Base-by-base conservation (phyloP, 352 stramenopile species). In the Phytophthora aleatoria region DNA sequence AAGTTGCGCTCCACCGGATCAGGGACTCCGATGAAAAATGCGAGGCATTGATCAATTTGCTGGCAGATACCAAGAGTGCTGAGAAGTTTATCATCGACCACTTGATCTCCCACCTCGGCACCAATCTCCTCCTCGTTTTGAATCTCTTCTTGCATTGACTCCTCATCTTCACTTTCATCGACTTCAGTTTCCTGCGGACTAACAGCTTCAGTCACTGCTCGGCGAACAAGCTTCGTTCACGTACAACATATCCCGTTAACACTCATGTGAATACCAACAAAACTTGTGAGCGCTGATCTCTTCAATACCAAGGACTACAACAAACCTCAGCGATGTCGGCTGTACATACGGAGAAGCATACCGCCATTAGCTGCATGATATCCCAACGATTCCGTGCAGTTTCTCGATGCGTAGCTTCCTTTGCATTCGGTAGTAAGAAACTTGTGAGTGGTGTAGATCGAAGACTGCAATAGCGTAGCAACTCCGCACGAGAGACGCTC, bases 261-360 rank as follows among this genome's bases (percentile, higher is more conserved):
- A 27, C 39, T 20, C 12, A 49, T 42, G 16, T 48, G 26, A 56
- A 39, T 24, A 20, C 20, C 20, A 12, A 16, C 56, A 56, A 10
- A 15, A 33, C 6, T 16, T 8, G 5, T 12, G 35, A 41, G 6
- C 38, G 20, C 20, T 20, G 20, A 20, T 20, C 15, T 31, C 35
- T 51, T 42, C 20, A 36, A 11, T 26, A 36, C 1, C 12, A 51
- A 16, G 4, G 5, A 28, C 15, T 35, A 49, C 59, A 12, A 27
- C 59, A 12, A 27, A 60, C 60, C 84, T 83, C 64, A 20, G 56
- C 36, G 4, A 62, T 36, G 1, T 81, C 65, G 35, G 79, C 65
- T 15, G 82, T 90, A n/a, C 82, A 91, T 13, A 90, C 26, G 4
- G 82, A 88, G 52, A 89, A 91, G 41, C 68, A 82, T 16, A 70